A percentile compares a stretch with the other conserved stretches of the same genome.
phyloP scores from a whole-genome alignment of 2,329 filamentous ascomycete species.

The Whalleya microplaca region DNA sequence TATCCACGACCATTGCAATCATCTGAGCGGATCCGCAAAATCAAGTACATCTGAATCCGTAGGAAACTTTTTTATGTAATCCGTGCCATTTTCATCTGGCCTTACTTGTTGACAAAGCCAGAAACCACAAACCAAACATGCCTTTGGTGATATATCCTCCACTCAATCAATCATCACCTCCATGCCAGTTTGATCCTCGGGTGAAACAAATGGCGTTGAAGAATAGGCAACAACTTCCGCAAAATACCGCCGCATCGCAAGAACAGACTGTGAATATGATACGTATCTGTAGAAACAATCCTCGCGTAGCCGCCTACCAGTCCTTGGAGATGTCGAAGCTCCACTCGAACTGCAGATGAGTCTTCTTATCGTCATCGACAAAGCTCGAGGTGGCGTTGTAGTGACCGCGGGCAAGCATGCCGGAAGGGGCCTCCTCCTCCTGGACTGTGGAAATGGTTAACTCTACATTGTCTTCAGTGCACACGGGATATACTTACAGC shows the following conservation, averaged over 20 bases:
- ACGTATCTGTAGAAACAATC: background rate
- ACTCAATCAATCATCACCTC: background rate
- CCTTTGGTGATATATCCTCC: background rate
- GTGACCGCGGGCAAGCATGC: slow-evolving; percentile 86
- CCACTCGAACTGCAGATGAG: slow-evolving; percentile 93
- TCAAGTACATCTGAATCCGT: background rate
- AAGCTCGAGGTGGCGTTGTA: slow-evolving; percentile 92
- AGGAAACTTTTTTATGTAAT: too few species aligned
- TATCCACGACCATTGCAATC: background rate
- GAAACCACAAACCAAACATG: background rate
- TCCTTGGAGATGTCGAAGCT: slow-evolving; percentile 96
- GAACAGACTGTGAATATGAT: slow-evolving; percentile 1
- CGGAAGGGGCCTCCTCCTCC: slow-evolving; percentile 87
- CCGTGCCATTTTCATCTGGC: background rate
- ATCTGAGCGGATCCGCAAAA: background rate
- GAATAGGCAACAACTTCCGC: background rate
- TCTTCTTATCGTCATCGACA: slow-evolving; percentile 91
- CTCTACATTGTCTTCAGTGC: background rate
- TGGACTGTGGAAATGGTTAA: slow-evolving; percentile 63
- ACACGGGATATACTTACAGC: slow-evolving; percentile 65
- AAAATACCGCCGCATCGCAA: slow-evolving; percentile 1
- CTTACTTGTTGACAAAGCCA: too few species aligned
- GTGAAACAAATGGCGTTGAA: background rate
- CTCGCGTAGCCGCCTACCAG: slow-evolving; percentile 62
- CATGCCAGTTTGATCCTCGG: background rate